phyloP scores from a whole-genome alignment of 768 basidiomycete species.

The Coprinopsis strossmayeri region DNA sequence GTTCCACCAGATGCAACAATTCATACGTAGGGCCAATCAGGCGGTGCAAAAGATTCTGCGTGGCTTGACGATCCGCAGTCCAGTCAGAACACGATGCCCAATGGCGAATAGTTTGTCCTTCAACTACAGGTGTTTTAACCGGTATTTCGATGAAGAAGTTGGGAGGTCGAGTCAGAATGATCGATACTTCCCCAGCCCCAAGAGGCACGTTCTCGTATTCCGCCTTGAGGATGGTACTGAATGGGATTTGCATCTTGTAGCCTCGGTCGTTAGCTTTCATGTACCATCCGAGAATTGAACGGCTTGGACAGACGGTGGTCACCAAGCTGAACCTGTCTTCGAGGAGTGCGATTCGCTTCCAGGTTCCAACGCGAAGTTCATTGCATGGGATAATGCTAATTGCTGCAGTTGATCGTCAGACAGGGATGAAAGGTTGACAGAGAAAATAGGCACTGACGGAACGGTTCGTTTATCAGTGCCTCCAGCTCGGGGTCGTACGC shows the following conservation, averaged over 20 bases:
- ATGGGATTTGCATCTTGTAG: constrained; percentile 84
- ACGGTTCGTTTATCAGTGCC: constrained; percentile 66
- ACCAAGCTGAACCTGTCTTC: constrained; percentile 58
- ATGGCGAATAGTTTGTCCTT: constrained; percentile 25
- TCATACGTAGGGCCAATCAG: constrained; percentile 60
- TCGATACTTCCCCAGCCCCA: constrained; percentile 52
- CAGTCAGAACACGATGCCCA: constrained; percentile 72
- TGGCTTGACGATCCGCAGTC: constrained; percentile 71
- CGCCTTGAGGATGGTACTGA: constrained; percentile 51
- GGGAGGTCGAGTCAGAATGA: constrained; percentile 63
- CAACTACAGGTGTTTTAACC: no score
- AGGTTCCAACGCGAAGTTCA: constrained; percentile 72
- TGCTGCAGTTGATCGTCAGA: constrained; percentile 63
- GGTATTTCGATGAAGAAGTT: constrained; percentile 66
- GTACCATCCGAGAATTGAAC: constrained; percentile 71
- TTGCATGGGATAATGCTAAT: constrained; percentile 71
- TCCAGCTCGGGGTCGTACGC: constrained; percentile 56
- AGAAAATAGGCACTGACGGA: constrained; percentile 43
- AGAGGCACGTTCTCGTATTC: constrained; percentile 49
- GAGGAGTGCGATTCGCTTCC: constrained; percentile 64
- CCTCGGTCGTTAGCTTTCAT: constrained; percentile 64
- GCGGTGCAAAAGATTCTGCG: constrained; percentile 54
- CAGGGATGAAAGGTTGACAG: no score
- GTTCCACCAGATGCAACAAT: constrained; percentile 50
- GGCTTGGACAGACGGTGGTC: constrained; percentile 66